A percentile compares a stretch with the other conserved stretches of the same genome.
These are phyloP conservation scores for Dioscorea cayenensis DNA, from an alignment of 116 monocot species.

Conservation along the genomic window DNA sequence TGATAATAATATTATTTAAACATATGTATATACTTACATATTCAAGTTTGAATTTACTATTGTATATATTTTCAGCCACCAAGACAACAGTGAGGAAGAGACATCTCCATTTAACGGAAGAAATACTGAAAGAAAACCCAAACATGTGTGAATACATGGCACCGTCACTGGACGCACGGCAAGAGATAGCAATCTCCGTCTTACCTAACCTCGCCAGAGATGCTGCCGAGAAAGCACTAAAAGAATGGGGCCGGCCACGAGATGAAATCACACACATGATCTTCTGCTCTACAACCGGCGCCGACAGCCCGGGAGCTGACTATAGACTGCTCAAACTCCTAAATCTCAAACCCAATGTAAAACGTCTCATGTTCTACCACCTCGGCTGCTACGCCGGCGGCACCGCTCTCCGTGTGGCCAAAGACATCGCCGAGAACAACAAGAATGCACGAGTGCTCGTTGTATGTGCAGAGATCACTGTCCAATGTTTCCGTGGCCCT, in stretches of 20 bases:
- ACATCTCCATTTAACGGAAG: background rate
- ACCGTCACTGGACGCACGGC: background rate
- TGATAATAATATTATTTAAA: too few relatives aligned
- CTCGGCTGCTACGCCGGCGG: constrained; percentile 35
- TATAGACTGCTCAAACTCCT: constrained; percentile 5
- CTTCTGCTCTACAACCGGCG: constrained; percentile 4
- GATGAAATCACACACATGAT: constrained; percentile 4
- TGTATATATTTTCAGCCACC: background rate
- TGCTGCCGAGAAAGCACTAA: background rate
- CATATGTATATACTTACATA: too few relatives aligned
- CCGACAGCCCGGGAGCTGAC: constrained; percentile 5
- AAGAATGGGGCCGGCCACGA: background rate
- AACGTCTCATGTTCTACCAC: constrained; percentile 10
- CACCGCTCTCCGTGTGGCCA: constrained; percentile 37
- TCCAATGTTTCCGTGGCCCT: background rate
- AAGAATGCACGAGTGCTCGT: constrained; percentile 26
- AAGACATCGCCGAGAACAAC: constrained; percentile 48
- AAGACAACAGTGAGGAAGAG: background rate
- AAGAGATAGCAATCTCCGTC: background rate
- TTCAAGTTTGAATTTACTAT: background rate
- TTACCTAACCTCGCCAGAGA: constrained; percentile 2
- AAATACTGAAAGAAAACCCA: background rate
- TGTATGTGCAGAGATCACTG: constrained; percentile 1
- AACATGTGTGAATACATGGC: constrained; percentile 4
- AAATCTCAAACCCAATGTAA: background rate